phyloP scores from a whole-genome alignment of 2,329 filamentous ascomycete genomes.

The Aureobasidium sp. region DNA sequence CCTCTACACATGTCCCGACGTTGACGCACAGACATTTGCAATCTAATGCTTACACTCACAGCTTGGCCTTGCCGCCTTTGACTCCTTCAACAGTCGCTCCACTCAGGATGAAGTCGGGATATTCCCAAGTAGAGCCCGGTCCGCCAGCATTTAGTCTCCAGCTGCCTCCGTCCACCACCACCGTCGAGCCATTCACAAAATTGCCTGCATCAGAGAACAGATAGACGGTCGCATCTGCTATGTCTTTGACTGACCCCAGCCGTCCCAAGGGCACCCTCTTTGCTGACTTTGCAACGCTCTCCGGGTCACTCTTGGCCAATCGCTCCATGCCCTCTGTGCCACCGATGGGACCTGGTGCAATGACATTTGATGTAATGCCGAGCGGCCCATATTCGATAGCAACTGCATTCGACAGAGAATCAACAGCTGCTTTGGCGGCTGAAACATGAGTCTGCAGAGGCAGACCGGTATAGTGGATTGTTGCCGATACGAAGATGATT shows the following conservation, averaged over 20 bases:
- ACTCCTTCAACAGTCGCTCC: slow-evolving; percentile 51
- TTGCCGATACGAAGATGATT: slow-evolving; percentile 84
- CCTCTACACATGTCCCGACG: neutral
- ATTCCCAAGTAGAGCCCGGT: slow-evolving; percentile 37
- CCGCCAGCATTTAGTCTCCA: slow-evolving; percentile 40
- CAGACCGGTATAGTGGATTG: slow-evolving; percentile 82
- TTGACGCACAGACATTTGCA: slow-evolving; percentile 4
- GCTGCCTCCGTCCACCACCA: slow-evolving; percentile 59
- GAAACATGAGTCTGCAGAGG: slow-evolving; percentile 84
- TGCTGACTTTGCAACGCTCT: slow-evolving; percentile 26
- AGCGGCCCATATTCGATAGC: slow-evolving; percentile 85
- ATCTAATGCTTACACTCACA: slow-evolving; percentile 28
- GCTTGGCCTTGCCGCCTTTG: slow-evolving; percentile 52
- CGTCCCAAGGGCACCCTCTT: slow-evolving; percentile 62
- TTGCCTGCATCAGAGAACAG: slow-evolving; percentile 79
- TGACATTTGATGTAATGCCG: slow-evolving; percentile 80
- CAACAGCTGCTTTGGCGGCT: slow-evolving; percentile 85
- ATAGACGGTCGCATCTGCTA: slow-evolving; percentile 87
- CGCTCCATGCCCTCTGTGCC: slow-evolving; percentile 62
- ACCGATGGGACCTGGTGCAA: slow-evolving; percentile 79
- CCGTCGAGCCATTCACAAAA: slow-evolving; percentile 74
- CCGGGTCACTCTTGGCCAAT: slow-evolving; percentile 32
- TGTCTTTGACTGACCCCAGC: slow-evolving; percentile 74
- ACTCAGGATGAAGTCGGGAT: slow-evolving; percentile 54
- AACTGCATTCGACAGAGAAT: slow-evolving; percentile 72